Base-by-base conservation (phyloP, 2,329 filamentous ascomycete genomes). In the Hortaea sp. region DNA sequence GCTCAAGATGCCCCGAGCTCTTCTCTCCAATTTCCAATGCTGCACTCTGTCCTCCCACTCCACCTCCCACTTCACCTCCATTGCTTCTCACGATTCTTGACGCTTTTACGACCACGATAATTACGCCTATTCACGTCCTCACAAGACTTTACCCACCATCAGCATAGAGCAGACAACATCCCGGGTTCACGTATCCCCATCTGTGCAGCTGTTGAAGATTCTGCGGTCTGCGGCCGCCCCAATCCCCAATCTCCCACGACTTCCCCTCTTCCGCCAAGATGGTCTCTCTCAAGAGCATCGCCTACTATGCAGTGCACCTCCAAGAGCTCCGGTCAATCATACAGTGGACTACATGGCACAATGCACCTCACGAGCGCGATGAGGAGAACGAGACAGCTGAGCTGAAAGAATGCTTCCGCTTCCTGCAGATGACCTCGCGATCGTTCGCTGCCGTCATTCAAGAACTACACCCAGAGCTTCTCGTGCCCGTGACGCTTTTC, bases 361-460 rank as follows among this genome's bases (percentile, higher is more conserved):
- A 94, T 53, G 84, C 92, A 9, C 88, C 95, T 13, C 88, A 97
- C 72, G 78, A 76, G 63, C 86, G 90, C 63, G 78, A 95, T 61
- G 75, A 79, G 53, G 73, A 74, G 50, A 85, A 85, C 56, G 92
- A 97, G 68, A 74, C 81, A 29, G 71, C 75, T 45, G 83, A 83
- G 11, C 76, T 94, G 51, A 78, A 79, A 66, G 75, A 81, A 74
- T 97, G 92, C 74, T 97, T 94, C 72, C 72, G 85, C 53, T 87
- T 85, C 66, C 79, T 98, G 54, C 76, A 90, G 59, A 56, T 84
- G 72, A 98, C 92, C 44, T 95, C 89, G 64, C 85, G 92, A 49
- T 95, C 88, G 66, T 98, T 98, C 67, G 76, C 84, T 44, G 77
- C 88, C 41, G 92, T 98, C 63, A 98, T 98, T 54, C 81, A 94